Evolutionary conservation across 2,329 filamentous ascomycete genomes (phyloP).

Genomic region (Cryphonectria nitschkei): DNA sequence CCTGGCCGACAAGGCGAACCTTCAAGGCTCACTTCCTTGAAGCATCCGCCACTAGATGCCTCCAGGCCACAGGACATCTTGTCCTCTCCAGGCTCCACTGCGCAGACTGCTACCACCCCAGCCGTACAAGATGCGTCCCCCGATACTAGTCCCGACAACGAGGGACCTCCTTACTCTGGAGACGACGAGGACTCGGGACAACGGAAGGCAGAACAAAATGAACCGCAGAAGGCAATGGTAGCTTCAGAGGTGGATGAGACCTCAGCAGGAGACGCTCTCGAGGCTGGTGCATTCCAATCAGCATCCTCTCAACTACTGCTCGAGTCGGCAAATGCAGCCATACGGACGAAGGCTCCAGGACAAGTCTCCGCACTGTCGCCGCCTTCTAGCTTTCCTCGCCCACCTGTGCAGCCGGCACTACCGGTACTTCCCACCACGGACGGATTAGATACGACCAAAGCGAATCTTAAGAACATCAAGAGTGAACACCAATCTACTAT

Average conservation of each 20-base stretch:
- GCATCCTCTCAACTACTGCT: conserved; percentile 51
- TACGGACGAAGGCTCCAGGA: not conserved
- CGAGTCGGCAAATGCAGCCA: conserved; percentile 43
- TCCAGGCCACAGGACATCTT: conserved; percentile 47
- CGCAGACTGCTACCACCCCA: conserved; percentile 75
- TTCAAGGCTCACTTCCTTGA: conserved; percentile 38
- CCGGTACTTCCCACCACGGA: not conserved
- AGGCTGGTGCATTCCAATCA: conserved; percentile 34
- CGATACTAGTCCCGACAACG: conserved; percentile 74
- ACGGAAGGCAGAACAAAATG: conserved; percentile 41
- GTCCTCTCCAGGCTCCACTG: conserved; percentile 67
- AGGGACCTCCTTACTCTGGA: conserved; percentile 60
- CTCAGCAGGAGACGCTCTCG: conserved; percentile 11
- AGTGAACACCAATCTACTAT: conserved; percentile 1
- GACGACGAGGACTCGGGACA: conserved; percentile 48
- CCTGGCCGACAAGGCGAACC: conserved; percentile 36
- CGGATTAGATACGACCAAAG: not conserved
- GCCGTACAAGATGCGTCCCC: conserved; percentile 69
- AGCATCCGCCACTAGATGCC: conserved; percentile 41
- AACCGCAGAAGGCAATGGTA: conserved; percentile 26
- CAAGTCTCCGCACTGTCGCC: not conserved
- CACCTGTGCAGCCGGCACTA: not conserved
- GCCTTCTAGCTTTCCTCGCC: not conserved
- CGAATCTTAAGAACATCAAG: not conserved
- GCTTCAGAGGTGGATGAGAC: conserved; percentile 30